Base-by-base conservation (phyloP, 164 flowering plant species). In the Macadamia integrifolia region DNA sequence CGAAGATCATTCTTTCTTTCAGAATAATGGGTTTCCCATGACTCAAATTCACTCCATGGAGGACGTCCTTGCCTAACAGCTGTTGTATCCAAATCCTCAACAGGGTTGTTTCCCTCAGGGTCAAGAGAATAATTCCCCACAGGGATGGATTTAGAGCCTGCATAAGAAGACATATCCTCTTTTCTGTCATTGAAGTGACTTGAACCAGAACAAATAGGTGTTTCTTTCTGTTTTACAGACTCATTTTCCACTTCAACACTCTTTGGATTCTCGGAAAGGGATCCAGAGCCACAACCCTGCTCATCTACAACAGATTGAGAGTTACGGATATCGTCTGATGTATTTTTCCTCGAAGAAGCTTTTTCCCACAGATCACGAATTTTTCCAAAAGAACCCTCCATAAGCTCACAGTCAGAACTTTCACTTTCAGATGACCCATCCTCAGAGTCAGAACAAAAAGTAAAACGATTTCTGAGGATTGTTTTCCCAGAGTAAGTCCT, bases 321-420 rank as follows among this genome's bases (percentile, higher is more conserved):
- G 61, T 64, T 75, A 17, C 10, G 56, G 8, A 30, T 31, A 55
- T 67, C 76, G 44, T 49, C 67, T 53, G 31, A 32, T 13, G 29
- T 44, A 70, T 74, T 87, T 72, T 77, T 86, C 77, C 53, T 85
- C 5, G 63, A 62, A 32, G 72, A 81, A 71, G 96, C 94, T 64
- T 78, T 84, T 77, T 87, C 87, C 98, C 97, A 91, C 66, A 80
- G 80, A 60, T 87, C 87, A 60, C 83, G 88, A 58, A 89, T 72
- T 68, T 76, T 66, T 10, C 83, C 90, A 13, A 60, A 75, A 65
- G 86, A 77, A 69, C 75, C 86, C 61, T 82, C 92, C 83, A 88
- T 72, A 40, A 88, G 9, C 72, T 91, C 97, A 83, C 90, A 87
- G 71, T 93, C 98, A 66, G 90, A 83, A 66, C 49, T 71, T 63